These are phyloP conservation scores for Akanthomyces uredinophilus DNA, from an alignment of 2,329 filamentous ascomycete genomes.

Conservation along the genomic window DNA sequence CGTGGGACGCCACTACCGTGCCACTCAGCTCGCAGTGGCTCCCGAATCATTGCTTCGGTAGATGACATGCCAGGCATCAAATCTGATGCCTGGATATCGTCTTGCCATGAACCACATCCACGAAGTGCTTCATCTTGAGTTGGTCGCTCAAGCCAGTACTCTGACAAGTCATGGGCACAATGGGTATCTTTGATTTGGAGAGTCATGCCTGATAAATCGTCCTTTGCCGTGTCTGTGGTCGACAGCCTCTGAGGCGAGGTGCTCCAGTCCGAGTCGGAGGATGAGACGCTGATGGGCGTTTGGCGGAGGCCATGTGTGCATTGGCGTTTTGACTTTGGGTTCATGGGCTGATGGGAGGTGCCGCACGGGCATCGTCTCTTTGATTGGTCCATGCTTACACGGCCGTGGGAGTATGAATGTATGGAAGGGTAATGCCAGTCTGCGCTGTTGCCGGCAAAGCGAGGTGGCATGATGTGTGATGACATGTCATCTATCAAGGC, in stretches of 20 bases:
- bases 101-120: conserved; percentile 1
- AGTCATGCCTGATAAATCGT: neutral
- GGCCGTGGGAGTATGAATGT: neutral
- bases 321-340: neutral
- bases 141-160: neutral
- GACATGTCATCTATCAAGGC: neutral
- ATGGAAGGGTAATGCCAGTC: neutral
- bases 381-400: neutral
- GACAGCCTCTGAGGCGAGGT: neutral
- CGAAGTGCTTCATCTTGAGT: neutral
- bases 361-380: neutral
- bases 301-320: neutral
- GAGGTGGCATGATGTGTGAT: neutral
- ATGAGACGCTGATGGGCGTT: neutral
- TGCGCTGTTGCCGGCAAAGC: neutral
- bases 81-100: neutral
- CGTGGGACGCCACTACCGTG: neutral
- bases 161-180: neutral
- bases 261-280: conserved; percentile 8
- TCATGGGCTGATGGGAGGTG: neutral
- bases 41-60: neutral
- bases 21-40: neutral
- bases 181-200: neutral
- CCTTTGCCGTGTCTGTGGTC: neutral
- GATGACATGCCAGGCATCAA: neutral